A percentile compares a stretch with the other conserved stretches of the same genome.
Conservation (phyloP, 208 protist genomes). For the Polymyxa betae region DNA sequence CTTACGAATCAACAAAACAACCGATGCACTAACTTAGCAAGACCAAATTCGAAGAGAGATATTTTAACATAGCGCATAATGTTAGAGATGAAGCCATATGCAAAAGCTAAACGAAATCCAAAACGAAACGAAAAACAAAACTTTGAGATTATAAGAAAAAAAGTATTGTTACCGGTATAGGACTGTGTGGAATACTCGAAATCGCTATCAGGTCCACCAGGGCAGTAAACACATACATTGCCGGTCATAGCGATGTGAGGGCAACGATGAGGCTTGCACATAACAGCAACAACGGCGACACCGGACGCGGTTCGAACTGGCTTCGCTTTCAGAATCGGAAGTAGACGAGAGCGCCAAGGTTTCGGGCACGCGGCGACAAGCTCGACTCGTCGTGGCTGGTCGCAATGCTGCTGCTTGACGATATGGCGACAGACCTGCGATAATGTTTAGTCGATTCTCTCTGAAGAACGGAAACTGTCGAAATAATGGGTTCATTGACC, state of each 20-base stretch:
- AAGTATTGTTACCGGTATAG: conserved; percentile 77
- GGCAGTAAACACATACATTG: conserved; percentile 84
- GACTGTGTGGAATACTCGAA: conserved; percentile 91
- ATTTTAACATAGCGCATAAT: no score
- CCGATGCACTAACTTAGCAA: no score
- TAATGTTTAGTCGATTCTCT: no score
- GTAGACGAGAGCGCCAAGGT: conserved; percentile 62
- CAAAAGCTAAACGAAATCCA: no score
- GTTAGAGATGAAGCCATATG: no score
- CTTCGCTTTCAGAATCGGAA: conserved; percentile 81
- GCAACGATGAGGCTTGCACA: conserved; percentile 92
- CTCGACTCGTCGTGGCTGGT: conserved; percentile 5
- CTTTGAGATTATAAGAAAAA: no score
- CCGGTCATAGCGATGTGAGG: conserved; percentile 88
- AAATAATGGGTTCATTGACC: no score
- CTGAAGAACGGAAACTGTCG: no score
- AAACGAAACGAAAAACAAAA: background rate
- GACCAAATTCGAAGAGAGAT: no score
- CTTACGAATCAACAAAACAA: no score
- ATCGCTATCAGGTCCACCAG: conserved; percentile 89
- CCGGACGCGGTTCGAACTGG: conserved; percentile 87
- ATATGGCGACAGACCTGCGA: background rate
- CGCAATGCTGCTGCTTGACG: conserved; percentile 1
- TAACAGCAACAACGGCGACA: conserved; percentile 77
- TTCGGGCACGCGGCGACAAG: conserved; percentile 53